Evolutionary conservation across 1,284 basidiomycete genomes (phyloP), one percentile per base, ranked within the genome.

Genomic region (Mycena citricolor): DNA sequence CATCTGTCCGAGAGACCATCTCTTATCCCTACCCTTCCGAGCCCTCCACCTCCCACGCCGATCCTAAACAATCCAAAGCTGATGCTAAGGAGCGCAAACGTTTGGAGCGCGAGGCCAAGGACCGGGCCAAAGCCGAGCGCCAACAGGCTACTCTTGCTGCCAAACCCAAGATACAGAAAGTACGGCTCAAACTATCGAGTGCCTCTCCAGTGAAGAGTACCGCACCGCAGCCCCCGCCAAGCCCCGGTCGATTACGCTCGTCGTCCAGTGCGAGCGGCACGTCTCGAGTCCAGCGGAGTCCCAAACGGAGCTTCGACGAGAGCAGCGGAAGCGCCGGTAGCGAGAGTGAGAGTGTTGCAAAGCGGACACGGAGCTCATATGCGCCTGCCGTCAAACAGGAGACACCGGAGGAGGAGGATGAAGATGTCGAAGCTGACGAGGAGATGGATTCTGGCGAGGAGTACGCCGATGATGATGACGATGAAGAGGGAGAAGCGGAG

Each of bases 1-100:
- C 92, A 4, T 68, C 71, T 42, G 80, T 93, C 10, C 63, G 69
- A 34, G 87, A 91, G 61, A 64, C 70, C 1, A 63, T 70, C 11
- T 66, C 60, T 3, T 55, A 58, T 20, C 48, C 64, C 59, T 43
- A 57, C 56, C 31, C 49, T 40, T 13, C 51, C 47, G 42, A 45
- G 54, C 35, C 47, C 47, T 28, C 46, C 55, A 11, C 49, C 49
- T 25, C 22, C 11, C 25, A 17, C 19, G 19, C 29, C 20, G 37
- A 45, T 19, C 10, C 39, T 5, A 28, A 46, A 21, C 43, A 40
- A 24, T 35, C 39, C 23, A 52, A 47, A 29, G 43, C 43, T 5
- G 49, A 51, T 17, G 44, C 44, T 8, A 42, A 41, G 30, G 56
- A 57, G 28, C 44, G 47, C 16, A 55, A 55, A 42, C 49, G 52